phyloP scores from a whole-genome alignment of 2,329 filamentous ascomycete genomes.

The Bimuria novae-zelandiae region DNA sequence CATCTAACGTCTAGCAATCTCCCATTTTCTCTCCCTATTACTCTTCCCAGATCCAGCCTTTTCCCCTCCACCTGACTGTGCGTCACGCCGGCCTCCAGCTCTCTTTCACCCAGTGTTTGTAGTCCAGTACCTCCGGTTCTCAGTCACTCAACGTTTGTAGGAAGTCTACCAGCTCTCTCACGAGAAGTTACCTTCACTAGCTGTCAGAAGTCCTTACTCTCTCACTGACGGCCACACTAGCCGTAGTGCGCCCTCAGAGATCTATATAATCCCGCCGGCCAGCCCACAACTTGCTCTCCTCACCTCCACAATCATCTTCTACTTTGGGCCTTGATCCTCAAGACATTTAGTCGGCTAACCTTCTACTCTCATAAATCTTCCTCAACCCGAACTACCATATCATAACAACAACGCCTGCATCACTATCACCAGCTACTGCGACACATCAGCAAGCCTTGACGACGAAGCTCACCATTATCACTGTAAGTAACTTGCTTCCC shows the following conservation, averaged over 20 bases:
- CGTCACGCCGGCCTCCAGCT: background rate
- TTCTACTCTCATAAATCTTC: background rate
- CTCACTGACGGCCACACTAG: background rate
- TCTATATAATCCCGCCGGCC: background rate
- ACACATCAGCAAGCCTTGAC: conserved; percentile 16
- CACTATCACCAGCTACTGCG: conserved; percentile 23
- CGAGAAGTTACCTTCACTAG: background rate
- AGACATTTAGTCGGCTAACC: no score
- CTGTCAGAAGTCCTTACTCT: background rate
- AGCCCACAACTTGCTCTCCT: background rate
- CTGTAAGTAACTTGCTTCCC: conserved; percentile 6
- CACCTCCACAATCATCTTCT: background rate
- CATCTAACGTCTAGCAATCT: background rate
- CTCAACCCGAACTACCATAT: background rate
- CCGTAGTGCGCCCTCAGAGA: background rate
- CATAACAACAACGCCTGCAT: conserved; percentile 1
- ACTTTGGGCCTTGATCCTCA: conserved; percentile 7
- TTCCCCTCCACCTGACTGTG: background rate
- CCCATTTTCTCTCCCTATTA: background rate
- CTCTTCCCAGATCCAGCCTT: background rate
- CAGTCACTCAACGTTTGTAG: no score
- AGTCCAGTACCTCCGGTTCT: background rate
- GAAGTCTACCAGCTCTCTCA: background rate
- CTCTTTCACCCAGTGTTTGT: no score
- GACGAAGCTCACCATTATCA: conserved; percentile 5